These are phyloP conservation scores for Aspergillus olivimuriae DNA, from an alignment of 495 filamentous ascomycete species.

Conservation along the genomic window DNA sequence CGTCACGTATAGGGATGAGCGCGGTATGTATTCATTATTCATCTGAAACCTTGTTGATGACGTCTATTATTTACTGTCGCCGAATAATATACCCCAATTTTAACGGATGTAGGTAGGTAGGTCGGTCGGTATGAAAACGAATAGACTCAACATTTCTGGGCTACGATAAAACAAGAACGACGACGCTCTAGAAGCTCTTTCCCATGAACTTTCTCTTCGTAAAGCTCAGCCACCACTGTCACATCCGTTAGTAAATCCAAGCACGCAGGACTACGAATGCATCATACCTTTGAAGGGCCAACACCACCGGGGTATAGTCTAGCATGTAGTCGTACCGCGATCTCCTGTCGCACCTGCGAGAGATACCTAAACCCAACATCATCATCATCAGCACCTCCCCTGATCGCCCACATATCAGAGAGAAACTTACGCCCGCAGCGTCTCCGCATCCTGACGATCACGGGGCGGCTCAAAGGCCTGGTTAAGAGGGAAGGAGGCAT, in stretches of 20 bases:
- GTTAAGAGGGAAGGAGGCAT: slow-evolving; percentile 87
- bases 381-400: not conserved
- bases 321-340: slow-evolving; percentile 71
- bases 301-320: slow-evolving; percentile 80
- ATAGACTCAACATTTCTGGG: no score
- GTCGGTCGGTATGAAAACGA: no score
- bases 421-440: slow-evolving; percentile 59
- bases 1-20: no score
- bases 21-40: no score
- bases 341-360: slow-evolving; percentile 85
- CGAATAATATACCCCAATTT: no score
- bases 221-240: slow-evolving; percentile 94
- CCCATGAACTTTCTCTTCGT: slow-evolving; percentile 99
- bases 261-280: not conserved
- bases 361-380: slow-evolving; percentile 50
- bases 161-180: slow-evolving; percentile 15
- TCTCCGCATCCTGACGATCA: slow-evolving; percentile 83
- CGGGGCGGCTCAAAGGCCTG: slow-evolving; percentile 75
- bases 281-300: slow-evolving; percentile 76
- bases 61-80: no score
- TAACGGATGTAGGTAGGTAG: no score
- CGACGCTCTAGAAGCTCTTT: slow-evolving; percentile 62
- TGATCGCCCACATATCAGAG: not conserved
- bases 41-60: no score
- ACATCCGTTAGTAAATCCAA: slow-evolving; percentile 1